A percentile compares a stretch with the other conserved stretches of the same genome.
Conservation (phyloP, 2,329 filamentous ascomycete species). For the Fusarium aywerte region DNA sequence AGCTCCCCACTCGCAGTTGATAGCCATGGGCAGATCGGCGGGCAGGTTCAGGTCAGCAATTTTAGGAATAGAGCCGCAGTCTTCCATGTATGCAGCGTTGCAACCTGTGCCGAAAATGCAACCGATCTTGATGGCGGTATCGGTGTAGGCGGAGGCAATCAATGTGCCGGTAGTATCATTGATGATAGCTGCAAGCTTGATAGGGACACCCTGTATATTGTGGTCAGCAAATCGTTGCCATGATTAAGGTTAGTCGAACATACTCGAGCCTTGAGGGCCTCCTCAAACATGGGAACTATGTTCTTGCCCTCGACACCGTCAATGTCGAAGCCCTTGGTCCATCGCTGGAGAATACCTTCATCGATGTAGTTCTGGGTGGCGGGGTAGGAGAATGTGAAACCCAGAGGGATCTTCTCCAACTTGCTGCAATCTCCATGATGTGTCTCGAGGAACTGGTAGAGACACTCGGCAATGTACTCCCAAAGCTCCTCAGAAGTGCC, state of each 20-base stretch:
- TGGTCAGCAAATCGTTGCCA: constrained; percentile 16
- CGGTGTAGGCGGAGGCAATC: constrained; percentile 97
- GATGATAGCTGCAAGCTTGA: constrained; percentile 92
- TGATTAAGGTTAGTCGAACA: constrained; percentile 7
- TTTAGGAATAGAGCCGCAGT: constrained; percentile 91
- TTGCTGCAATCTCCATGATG: constrained; percentile 77
- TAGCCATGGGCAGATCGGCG: constrained; percentile 85
- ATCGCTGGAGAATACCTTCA: constrained; percentile 89
- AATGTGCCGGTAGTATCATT: constrained; percentile 98
- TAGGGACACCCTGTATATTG: constrained; percentile 77
- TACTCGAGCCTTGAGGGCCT: constrained; percentile 71
- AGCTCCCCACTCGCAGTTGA: constrained; percentile 98
- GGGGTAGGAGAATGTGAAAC: constrained; percentile 97
- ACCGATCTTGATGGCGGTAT: constrained; percentile 89
- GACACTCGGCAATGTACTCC: constrained; percentile 93
- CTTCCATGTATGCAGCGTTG: constrained; percentile 98
- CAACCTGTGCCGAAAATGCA: constrained; percentile 99
- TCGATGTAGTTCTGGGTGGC: constrained; percentile 94
- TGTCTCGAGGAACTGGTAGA: constrained; percentile 88
- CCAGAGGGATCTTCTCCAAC: constrained; percentile 77
- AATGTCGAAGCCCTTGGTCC: constrained; percentile 98
- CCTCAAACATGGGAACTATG: constrained; percentile 88
- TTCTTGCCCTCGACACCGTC: constrained; percentile 90
- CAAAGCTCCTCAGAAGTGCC: constrained; percentile 87
- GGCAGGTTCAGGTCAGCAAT: constrained; percentile 90